phyloP scores from a whole-genome alignment of 495 filamentous ascomycete species.

The Chlorociboria aeruginascens region DNA sequence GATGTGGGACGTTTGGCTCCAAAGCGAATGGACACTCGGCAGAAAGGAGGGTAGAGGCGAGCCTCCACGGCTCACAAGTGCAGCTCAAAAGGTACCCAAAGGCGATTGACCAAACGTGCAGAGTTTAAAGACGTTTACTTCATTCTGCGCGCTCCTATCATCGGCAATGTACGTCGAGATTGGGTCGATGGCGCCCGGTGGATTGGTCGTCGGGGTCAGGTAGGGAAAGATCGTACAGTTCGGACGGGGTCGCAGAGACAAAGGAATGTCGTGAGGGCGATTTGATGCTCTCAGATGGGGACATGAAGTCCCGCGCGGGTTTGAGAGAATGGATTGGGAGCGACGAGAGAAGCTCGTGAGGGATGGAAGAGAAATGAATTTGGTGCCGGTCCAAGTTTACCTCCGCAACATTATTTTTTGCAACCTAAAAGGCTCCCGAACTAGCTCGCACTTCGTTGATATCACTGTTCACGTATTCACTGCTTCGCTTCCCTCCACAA shows the following conservation, averaged over 20 bases:
- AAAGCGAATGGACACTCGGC: too few species aligned
- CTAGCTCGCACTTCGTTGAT: constrained; percentile 9
- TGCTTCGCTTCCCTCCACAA: constrained; percentile 6
- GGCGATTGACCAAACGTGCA: not conserved
- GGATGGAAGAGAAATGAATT: constrained; percentile 8
- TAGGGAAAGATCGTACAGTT: constrained; percentile 7
- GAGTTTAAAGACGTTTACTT: not conserved
- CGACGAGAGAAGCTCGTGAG: not conserved
- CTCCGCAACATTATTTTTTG: constrained; percentile 3
- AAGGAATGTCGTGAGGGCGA: constrained; percentile 1
- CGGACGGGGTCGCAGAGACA: not conserved
- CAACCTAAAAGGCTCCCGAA: constrained; percentile 3
- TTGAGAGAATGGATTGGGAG: constrained; percentile 2
- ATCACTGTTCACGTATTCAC: constrained; percentile 11
- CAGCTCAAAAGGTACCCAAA: not conserved
- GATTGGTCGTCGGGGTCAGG: constrained; percentile 1
- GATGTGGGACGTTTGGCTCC: too few species aligned
- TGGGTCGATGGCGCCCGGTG: constrained; percentile 10
- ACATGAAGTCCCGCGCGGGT: constrained; percentile 11
- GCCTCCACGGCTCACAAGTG: not conserved
- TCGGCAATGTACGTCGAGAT: not conserved
- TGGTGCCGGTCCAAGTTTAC: constrained; percentile 11
- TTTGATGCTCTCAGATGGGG: constrained; percentile 7
- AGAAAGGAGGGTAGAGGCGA: too few species aligned
- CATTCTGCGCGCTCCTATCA: not conserved